phyloP scores from a whole-genome alignment of 139 green algal genomes.

The Penium margaritaceum region DNA sequence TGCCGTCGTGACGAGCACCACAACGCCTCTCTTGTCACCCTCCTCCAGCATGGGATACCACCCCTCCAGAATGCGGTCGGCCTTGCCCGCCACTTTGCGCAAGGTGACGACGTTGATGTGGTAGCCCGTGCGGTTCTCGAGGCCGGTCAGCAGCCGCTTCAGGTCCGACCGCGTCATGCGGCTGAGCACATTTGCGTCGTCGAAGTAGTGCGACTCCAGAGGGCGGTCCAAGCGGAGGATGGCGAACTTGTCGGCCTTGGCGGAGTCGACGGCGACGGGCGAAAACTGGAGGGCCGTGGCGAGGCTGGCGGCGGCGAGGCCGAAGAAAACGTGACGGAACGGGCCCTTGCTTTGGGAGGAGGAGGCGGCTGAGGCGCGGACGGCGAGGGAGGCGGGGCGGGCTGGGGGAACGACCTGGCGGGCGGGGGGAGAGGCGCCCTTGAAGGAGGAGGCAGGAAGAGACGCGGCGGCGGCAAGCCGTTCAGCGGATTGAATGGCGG shows the following conservation, averaged over 20 bases:
- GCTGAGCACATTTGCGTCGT: slow-evolving; percentile 44
- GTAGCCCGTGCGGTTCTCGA: slow-evolving; percentile 46
- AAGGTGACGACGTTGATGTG: slow-evolving; percentile 45
- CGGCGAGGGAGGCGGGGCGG: too few relatives aligned
- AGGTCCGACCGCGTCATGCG: slow-evolving; percentile 24
- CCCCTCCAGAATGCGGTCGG: slow-evolving; percentile 46
- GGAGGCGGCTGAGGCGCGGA: too few relatives aligned
- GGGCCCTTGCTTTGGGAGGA: too few relatives aligned
- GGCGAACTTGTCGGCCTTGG: slow-evolving; percentile 39
- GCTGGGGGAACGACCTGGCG: too few relatives aligned
- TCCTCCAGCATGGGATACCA: slow-evolving; percentile 50
- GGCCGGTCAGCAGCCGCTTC: slow-evolving; percentile 27
- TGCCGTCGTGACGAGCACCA: slow-evolving; percentile 82
- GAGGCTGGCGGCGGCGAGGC: not conserved
- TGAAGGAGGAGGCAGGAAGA: too few relatives aligned
- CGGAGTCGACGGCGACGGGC: not conserved
- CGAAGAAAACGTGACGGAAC: too few relatives aligned
- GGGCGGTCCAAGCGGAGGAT: slow-evolving; percentile 8
- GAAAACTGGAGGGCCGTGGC: slow-evolving; percentile 5
- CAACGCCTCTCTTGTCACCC: slow-evolving; percentile 72
- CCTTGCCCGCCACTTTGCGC: slow-evolving; percentile 41
- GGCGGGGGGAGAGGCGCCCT: too few relatives aligned
- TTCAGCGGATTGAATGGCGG: too few relatives aligned
- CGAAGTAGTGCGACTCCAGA: slow-evolving; percentile 24
- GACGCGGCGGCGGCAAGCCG: too few relatives aligned